These are phyloP conservation scores for Gnetum montanum DNA, from an alignment of 75 land plant species.

Conservation along the genomic window DNA sequence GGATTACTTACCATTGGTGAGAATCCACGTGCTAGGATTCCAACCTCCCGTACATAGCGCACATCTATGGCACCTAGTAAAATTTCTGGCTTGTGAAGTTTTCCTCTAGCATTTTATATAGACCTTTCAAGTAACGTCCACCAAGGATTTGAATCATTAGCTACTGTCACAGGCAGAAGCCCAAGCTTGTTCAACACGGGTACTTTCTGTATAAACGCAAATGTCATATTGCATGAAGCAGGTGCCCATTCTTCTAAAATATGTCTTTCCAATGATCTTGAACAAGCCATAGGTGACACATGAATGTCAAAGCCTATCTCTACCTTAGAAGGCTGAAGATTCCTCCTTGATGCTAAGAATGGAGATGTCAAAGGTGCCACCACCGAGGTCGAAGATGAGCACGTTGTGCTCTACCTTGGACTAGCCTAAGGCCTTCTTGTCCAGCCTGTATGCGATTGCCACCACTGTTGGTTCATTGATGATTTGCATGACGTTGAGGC, in stretches of 20 bases:
- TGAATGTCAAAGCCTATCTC: slow-evolving; percentile 78
- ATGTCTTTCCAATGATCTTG: slow-evolving; percentile 30
- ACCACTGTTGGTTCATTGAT: no score
- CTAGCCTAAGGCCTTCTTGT: no score
- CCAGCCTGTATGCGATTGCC: no score
- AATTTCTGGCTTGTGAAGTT: slow-evolving; percentile 78
- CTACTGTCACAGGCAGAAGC: slow-evolving; percentile 42
- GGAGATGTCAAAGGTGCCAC: no score
- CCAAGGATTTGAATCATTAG: slow-evolving; percentile 81
- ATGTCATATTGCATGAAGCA: slow-evolving; percentile 51
- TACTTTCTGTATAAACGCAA: slow-evolving; percentile 45
- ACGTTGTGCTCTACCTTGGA: no score
- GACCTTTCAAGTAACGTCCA: slow-evolving; percentile 69
- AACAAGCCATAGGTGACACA: slow-evolving; percentile 53
- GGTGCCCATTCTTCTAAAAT: slow-evolving; percentile 89
- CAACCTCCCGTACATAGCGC: slow-evolving; percentile 56
- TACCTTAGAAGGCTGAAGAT: slow-evolving; percentile 86
- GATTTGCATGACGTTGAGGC: no score
- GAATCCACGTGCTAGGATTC: slow-evolving; percentile 79
- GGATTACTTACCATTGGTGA: slow-evolving; percentile 92
- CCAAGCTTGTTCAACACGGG: slow-evolving; percentile 49
- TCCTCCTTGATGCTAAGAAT: no score
- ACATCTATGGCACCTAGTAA: slow-evolving; percentile 82
- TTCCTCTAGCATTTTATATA: slow-evolving; percentile 52
- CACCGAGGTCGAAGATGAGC: no score